Percentiles rank a stretch among this genome's conserved stretches.
phyloP scores from a whole-genome alignment of 2,329 filamentous ascomycete species.

The Aspergillus brunneoviolaceus region DNA sequence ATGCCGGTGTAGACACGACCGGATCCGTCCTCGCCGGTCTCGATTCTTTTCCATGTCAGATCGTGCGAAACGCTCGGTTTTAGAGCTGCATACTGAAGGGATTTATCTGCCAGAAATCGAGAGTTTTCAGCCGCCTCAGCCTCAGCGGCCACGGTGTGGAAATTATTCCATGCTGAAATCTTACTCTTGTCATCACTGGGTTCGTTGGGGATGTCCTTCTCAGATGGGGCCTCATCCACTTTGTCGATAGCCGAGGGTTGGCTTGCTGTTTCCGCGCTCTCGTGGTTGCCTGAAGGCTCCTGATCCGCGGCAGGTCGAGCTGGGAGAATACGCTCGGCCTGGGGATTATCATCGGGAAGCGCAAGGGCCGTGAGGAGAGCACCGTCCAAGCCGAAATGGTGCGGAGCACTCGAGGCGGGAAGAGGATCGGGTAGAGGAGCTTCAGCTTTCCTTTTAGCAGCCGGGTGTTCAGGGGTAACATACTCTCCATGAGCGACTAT shows the following conservation, averaged over 20 bases:
- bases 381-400: constrained; percentile 24
- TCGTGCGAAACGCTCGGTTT: constrained; percentile 29
- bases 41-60: constrained; percentile 41
- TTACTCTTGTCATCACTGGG: constrained; percentile 12
- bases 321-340: not conserved
- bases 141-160: constrained; percentile 33
- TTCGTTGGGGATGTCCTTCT: not conserved
- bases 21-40: constrained; percentile 29
- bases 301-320: not conserved
- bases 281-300: not conserved
- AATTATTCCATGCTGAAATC: constrained; percentile 42
- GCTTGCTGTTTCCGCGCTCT: not conserved
- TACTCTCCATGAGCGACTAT: constrained; percentile 50
- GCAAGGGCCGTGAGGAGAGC: constrained; percentile 14
- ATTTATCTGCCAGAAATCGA: constrained; percentile 26
- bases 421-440: not conserved
- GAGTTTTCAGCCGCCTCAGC: constrained; percentile 36
- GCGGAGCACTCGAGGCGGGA: constrained; percentile 1
- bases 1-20: constrained; percentile 24
- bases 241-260: not conserved
- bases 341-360: constrained; percentile 9
- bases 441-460: not conserved
- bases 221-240: not conserved
- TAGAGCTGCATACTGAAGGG: constrained; percentile 15
- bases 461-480: constrained; percentile 7